These are phyloP conservation scores for Tylopilus intermedius DNA, from an alignment of 768 basidiomycete species.

Conservation along the genomic window DNA sequence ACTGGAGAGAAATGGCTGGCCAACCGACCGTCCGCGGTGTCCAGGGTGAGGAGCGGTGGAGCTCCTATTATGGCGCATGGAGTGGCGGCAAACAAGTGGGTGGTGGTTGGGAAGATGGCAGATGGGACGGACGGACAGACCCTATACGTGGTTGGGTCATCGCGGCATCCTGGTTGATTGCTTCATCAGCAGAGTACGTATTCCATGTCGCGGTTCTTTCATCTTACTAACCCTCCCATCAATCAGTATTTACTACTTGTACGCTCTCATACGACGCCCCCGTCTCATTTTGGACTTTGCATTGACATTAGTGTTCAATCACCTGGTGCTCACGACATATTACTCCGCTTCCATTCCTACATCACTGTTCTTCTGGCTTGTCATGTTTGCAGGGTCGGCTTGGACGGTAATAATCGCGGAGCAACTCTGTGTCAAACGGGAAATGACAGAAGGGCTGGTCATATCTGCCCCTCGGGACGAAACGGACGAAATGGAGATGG, in stretches of 20 bases:
- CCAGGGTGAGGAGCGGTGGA: slow-evolving; percentile 62
- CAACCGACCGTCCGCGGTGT: slow-evolving; percentile 66
- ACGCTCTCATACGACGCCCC: slow-evolving; percentile 82
- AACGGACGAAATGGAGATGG: slow-evolving; percentile 53
- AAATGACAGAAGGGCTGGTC: slow-evolving; percentile 81
- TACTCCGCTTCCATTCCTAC: slow-evolving; percentile 65
- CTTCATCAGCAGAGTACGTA: slow-evolving; percentile 82
- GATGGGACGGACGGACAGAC: slow-evolving; percentile 70
- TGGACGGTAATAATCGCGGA: slow-evolving; percentile 79
- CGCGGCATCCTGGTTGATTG: slow-evolving; percentile 78
- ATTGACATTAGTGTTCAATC: slow-evolving; percentile 85
- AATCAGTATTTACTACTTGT: slow-evolving; percentile 70
- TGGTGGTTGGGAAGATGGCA: slow-evolving; percentile 40
- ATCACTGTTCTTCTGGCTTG: slow-evolving; percentile 88
- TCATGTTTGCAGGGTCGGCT: slow-evolving; percentile 67
- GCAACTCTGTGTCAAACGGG: slow-evolving; percentile 84
- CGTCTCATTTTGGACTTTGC: slow-evolving; percentile 94
- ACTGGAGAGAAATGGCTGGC: slow-evolving; percentile 96
- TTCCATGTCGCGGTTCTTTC: slow-evolving; percentile 1
- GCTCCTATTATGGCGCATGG: slow-evolving; percentile 69
- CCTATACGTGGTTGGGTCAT: slow-evolving; percentile 87
- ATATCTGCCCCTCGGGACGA: slow-evolving; percentile 43
- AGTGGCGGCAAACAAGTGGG: slow-evolving; percentile 75
- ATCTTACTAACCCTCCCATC: slow-evolving; percentile 9
- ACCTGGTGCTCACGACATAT: slow-evolving; percentile 91